Conservation (phyloP, 2,329 filamentous ascomycete genomes). For the Diaporthe ampelina region DNA sequence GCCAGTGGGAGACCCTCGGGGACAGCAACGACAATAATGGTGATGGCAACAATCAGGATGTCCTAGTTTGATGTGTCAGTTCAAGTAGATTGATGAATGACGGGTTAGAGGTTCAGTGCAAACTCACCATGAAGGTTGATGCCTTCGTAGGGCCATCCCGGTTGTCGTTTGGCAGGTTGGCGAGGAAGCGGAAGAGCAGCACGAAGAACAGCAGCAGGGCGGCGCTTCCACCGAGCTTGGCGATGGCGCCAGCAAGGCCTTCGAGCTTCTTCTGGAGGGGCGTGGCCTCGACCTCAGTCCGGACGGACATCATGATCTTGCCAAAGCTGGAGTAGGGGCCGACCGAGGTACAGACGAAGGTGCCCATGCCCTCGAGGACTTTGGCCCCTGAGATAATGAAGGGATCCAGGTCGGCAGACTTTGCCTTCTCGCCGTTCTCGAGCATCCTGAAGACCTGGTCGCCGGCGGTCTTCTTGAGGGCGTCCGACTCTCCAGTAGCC, state of each 20-base stretch:
- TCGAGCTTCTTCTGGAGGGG: constrained; percentile 69
- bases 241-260: constrained; percentile 58
- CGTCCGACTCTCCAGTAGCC: constrained; percentile 78
- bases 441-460: constrained; percentile 70
- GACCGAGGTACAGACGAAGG: constrained; percentile 68
- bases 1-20: constrained; percentile 76
- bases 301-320: constrained; percentile 68
- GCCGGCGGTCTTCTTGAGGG: constrained; percentile 74
- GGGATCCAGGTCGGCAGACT: constrained; percentile 67
- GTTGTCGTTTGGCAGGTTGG: constrained; percentile 66
- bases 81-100: too few species aligned
- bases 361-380: constrained; percentile 67
- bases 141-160: constrained; percentile 68
- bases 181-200: constrained; percentile 83
- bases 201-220: constrained; percentile 82
- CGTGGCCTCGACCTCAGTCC: constrained; percentile 65
- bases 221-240: constrained; percentile 70
- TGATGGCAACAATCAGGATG: constrained; percentile 75
- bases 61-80: constrained; percentile 47
- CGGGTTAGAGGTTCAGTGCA: too few species aligned
- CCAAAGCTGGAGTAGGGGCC: constrained; percentile 68
- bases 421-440: constrained; percentile 57
- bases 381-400: constrained; percentile 73
- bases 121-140: constrained; percentile 62
- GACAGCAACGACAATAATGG: constrained; percentile 76